Evolutionary conservation across 208 protist species (phyloP).

Genomic region (Acanthamoeba lenticulata): DNA sequence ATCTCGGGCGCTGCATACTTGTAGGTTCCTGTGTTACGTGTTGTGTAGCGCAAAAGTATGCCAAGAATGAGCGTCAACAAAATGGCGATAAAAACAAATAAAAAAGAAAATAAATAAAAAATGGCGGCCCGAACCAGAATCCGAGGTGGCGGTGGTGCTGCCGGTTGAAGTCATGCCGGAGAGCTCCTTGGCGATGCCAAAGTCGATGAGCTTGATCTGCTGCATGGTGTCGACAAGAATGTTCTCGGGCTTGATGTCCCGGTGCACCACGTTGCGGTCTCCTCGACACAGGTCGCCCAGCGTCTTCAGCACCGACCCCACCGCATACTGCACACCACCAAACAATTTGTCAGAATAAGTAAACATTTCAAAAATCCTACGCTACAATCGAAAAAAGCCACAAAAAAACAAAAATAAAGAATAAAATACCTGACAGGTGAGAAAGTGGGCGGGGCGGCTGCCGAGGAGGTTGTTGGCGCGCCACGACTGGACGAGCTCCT

Average conservation of each 20-base stretch:
- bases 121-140: too few relatives aligned
- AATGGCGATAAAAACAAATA: too few relatives aligned
- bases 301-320: not conserved
- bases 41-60: not conserved
- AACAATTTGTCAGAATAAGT: too few relatives aligned
- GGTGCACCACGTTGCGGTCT: not conserved
- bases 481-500: constrained; percentile 11
- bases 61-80: not conserved
- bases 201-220: constrained; percentile 32
- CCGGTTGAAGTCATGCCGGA: not conserved
- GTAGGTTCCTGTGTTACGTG: not conserved
- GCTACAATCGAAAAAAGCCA: not conserved
- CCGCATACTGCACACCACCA: not conserved
- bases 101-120: too few relatives aligned
- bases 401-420: not conserved
- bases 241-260: constrained; percentile 10
- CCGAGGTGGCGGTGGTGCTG: too few relatives aligned
- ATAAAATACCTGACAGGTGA: constrained; percentile 1
- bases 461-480: not conserved
- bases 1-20: not conserved
- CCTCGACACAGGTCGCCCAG: not conserved
- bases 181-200: constrained; percentile 35
- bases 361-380: too few relatives aligned
- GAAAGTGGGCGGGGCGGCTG: not conserved
- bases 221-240: not conserved